Percentiles rank a stretch among this genome's conserved stretches.
These are phyloP conservation scores for Lipomyces chichibuensis DNA, from an alignment of 805 yeast genomes.

Conservation along the genomic window DNA sequence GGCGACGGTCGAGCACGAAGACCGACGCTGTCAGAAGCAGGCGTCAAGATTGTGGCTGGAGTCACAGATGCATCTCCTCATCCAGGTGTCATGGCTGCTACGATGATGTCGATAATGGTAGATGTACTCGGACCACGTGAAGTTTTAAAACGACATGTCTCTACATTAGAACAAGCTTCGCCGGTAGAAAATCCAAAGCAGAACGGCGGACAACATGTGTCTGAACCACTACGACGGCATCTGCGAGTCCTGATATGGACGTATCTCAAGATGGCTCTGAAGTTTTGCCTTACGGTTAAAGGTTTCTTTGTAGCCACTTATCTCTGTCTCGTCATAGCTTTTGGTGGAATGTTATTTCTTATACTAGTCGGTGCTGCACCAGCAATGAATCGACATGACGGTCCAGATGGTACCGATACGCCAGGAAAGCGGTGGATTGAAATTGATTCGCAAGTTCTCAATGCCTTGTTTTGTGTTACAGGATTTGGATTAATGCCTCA, in stretches of 20 bases:
- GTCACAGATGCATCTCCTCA: constrained; percentile 28
- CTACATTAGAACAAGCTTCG: background rate
- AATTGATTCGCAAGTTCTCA: constrained; percentile 35
- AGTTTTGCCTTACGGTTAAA: constrained; percentile 20
- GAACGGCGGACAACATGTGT: background rate
- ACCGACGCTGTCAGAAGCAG: constrained; percentile 25
- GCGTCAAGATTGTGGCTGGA: constrained; percentile 16
- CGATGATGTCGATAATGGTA: constrained; percentile 13
- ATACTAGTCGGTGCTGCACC: constrained; percentile 36
- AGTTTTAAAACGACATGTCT: constrained; percentile 5
- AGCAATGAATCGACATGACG: constrained; percentile 31
- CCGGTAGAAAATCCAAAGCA: background rate
- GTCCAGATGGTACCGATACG: constrained; percentile 30
- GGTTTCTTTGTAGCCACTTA: constrained; percentile 33
- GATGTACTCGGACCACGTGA: constrained; percentile 23
- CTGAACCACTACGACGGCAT: background rate
- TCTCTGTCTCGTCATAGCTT: constrained; percentile 33
- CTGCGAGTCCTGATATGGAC: constrained; percentile 2
- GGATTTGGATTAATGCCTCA: constrained; percentile 36
- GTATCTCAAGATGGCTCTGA: constrained; percentile 13
- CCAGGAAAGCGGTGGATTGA: constrained; percentile 37
- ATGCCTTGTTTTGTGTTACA: constrained; percentile 35
- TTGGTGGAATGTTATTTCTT: constrained; percentile 37
- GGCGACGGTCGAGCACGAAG: constrained; percentile 16
- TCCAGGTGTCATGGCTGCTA: constrained; percentile 32